These are phyloP conservation scores for Ceratocystis lukuohia DNA, from an alignment of 2,329 filamentous ascomycete genomes.

Conservation along the genomic window DNA sequence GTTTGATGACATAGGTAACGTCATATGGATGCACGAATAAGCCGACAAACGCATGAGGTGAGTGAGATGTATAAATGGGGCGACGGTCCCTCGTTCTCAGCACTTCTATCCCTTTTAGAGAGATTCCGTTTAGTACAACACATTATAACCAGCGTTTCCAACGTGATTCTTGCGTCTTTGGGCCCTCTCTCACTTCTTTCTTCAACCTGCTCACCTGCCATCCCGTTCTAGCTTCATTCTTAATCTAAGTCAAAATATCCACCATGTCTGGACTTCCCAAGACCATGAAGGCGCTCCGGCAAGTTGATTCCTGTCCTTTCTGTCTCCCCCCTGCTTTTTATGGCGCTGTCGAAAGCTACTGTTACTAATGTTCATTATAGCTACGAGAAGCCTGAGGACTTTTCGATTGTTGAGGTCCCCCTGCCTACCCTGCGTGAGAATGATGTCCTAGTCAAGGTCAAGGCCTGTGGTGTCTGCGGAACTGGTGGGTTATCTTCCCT, in stretches of 20 bases:
- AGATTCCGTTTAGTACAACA: background rate
- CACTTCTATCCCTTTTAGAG: background rate
- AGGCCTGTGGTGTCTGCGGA: slow-evolving; percentile 51
- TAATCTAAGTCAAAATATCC: background rate
- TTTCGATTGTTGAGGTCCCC: slow-evolving; percentile 47
- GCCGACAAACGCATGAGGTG: background rate
- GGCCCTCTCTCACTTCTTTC: background rate
- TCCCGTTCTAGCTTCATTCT: background rate
- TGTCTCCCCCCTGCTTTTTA: background rate
- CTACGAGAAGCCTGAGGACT: slow-evolving; percentile 50
- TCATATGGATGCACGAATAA: background rate
- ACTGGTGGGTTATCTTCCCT: slow-evolving; percentile 32
- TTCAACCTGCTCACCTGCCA: background rate
- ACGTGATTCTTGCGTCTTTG: background rate
- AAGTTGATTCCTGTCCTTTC: slow-evolving; percentile 23
- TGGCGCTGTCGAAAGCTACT: background rate
- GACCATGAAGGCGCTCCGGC: slow-evolving; percentile 51
- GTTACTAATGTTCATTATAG: slow-evolving; percentile 23
- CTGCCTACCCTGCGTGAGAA: slow-evolving; percentile 46
- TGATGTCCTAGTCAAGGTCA: slow-evolving; percentile 52
- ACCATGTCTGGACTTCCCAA: slow-evolving; percentile 33
- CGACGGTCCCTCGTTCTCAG: background rate
- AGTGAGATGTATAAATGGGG: background rate
- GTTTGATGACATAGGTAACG: background rate
- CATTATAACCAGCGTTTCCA: background rate